These are phyloP conservation scores for Thuja plicata DNA, from an alignment of 83 land plant species.

Conservation along the genomic window DNA sequence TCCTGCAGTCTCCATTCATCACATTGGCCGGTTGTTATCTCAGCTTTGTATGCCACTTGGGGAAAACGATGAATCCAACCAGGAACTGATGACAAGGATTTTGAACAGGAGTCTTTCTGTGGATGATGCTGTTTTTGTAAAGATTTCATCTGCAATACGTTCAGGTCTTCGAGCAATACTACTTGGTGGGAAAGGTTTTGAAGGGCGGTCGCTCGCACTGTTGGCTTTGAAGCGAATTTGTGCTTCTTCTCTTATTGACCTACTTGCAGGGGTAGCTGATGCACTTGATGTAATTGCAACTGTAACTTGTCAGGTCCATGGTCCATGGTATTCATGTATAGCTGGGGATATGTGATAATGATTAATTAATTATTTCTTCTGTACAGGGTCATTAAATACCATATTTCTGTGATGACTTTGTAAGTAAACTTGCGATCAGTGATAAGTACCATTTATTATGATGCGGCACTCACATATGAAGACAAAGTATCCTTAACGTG, in stretches of 20 bases:
- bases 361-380: background rate
- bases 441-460: background rate
- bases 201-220: conserved; percentile 61
- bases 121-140: conserved; percentile 67
- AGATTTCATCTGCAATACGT: conserved; percentile 55
- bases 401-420: background rate
- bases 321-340: conserved; percentile 70
- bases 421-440: background rate
- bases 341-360: background rate
- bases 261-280: conserved; percentile 44
- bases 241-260: conserved; percentile 42
- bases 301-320: conserved; percentile 70
- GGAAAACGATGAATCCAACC: conserved; percentile 27
- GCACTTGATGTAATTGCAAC: conserved; percentile 45
- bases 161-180: conserved; percentile 62
- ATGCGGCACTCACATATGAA: background rate
- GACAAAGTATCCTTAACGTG: background rate
- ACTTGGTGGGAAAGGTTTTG: conserved; percentile 54
- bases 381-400: background rate
- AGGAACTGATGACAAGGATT: conserved; percentile 69
- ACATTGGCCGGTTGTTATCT: conserved; percentile 4
- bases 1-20: background rate
- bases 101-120: conserved; percentile 63
- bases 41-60: background rate
- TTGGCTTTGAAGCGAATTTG: conserved; percentile 72